Base-by-base conservation (phyloP, 2,329 filamentous ascomycete genomes). In the Magnaporthiopsis rhizophila region DNA sequence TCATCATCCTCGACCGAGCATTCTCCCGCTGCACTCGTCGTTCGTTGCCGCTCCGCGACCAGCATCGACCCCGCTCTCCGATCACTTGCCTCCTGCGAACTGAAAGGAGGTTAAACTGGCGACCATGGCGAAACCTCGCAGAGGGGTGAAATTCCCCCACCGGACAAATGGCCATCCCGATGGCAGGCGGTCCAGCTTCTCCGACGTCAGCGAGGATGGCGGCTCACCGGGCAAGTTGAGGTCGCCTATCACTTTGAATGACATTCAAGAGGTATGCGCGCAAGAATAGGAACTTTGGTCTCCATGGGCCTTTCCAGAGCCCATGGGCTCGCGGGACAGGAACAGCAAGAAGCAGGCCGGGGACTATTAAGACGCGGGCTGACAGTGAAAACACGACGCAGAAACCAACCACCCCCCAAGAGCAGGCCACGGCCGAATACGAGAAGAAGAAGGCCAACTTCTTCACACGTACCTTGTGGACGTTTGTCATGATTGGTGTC, bases 381-480 rank as follows among this genome's bases (percentile, higher is more conserved):
- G 21, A 64, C 34, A 57, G 63, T 0, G 8, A n/a, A 53, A 1
- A n/a, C 45, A 21, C 13, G 15, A 28, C 36, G 28, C 64, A 84
- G 80, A 82, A 81, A 69, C 72, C 76, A 13, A 71, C 77, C 11
- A 72, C 75, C 50, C 70, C 74, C 65, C 76, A 79, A 59, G 76
- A 80, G 66, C 74, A 78, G 66, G 74, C 75, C 63, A 58, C 57
- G n/a, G 75, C 76, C 72, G 95, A 97, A 67, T 97, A 96, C 76
- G 92, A 98, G 75, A 98, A 98, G 86, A 99, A 99, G 79, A 97
- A 96, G 81, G 89, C 92, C 76, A 97, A 95, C 76, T 98, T 99
- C 81, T 90, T 97, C 73, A 96, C 92, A 56, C 89, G 95, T 72
- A 94, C 94, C 64, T 92, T 97, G 82, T 99, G 95, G 95, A 97